A percentile compares a stretch with the other conserved stretches of the same genome.
These are phyloP conservation scores for Coniochaeta sp. DNA, from an alignment of 2,329 filamentous ascomycete genomes.

Conservation along the genomic window DNA sequence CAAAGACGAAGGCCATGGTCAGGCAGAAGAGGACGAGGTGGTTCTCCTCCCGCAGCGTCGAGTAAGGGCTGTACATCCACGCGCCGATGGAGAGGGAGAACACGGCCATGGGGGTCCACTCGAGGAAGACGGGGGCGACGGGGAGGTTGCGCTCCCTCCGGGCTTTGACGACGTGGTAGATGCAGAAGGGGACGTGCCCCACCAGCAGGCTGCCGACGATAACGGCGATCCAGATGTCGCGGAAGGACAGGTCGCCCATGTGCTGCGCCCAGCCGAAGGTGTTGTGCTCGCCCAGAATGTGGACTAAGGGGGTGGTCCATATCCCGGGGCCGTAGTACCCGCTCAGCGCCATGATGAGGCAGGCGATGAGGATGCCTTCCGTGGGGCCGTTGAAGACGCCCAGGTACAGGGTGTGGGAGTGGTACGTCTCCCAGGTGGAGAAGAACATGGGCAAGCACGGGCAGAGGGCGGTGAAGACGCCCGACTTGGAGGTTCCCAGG, in stretches of 20 bases:
- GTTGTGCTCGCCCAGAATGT: constrained; percentile 51
- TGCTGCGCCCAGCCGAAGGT: constrained; percentile 43
- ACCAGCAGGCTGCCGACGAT: constrained; percentile 59
- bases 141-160: constrained; percentile 66
- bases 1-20: constrained; percentile 95
- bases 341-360: constrained; percentile 75
- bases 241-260: constrained; percentile 67
- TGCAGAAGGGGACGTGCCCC: constrained; percentile 80
- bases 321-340: constrained; percentile 84
- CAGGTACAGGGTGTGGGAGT: constrained; percentile 94
- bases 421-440: constrained; percentile 98
- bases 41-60: constrained; percentile 73
- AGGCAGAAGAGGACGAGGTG: constrained; percentile 87
- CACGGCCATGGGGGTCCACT: constrained; percentile 87
- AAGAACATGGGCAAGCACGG: constrained; percentile 98
- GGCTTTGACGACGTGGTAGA: constrained; percentile 76
- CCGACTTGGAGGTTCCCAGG: constrained; percentile 73
- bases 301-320: constrained; percentile 70
- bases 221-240: constrained; percentile 79
- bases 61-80: constrained; percentile 89
- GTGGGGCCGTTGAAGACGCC: constrained; percentile 97
- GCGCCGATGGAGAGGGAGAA: constrained; percentile 68
- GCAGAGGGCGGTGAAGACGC: constrained; percentile 84
- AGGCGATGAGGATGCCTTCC: constrained; percentile 87
- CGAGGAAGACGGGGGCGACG: constrained; percentile 75